Evolutionary conservation across 177 flowering plant species (phyloP).

Genomic region (Vitis hybrid): DNA sequence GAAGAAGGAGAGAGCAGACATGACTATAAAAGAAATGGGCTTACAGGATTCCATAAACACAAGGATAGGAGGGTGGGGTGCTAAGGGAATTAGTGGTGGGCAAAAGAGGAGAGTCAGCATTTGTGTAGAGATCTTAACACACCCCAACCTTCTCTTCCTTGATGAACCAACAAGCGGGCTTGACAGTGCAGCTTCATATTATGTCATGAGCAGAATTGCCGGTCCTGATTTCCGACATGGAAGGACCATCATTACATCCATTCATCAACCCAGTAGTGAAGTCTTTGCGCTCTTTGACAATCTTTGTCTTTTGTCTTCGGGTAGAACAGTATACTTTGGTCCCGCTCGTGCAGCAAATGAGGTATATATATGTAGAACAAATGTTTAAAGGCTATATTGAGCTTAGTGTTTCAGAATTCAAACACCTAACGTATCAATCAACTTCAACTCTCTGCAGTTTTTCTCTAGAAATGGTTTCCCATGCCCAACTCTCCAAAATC

Average conservation of each 20-base stretch:
- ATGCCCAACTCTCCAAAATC: conserved; percentile 40
- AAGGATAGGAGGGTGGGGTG: conserved; percentile 54
- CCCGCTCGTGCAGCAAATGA: conserved; percentile 38
- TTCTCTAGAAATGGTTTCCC: conserved; percentile 40
- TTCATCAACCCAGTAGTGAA: conserved; percentile 60
- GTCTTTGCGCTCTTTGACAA: conserved; percentile 47
- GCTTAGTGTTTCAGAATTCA: too few relatives aligned
- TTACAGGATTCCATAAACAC: conserved; percentile 48
- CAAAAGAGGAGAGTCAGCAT: conserved; percentile 62
- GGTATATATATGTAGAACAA: conserved; percentile 17
- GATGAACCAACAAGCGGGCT: conserved; percentile 67
- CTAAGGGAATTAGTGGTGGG: conserved; percentile 57
- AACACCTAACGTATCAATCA: too few relatives aligned
- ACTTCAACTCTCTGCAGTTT: conserved; percentile 23
- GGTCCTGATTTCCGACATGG: conserved; percentile 26
- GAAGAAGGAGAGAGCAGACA: conserved; percentile 48
- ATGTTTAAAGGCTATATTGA: background rate
- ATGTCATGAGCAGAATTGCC: conserved; percentile 46
- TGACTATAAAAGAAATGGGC: conserved; percentile 58
- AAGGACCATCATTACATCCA: conserved; percentile 49
- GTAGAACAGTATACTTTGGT: conserved; percentile 54
- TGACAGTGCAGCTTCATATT: conserved; percentile 59
- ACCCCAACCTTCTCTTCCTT: conserved; percentile 53
- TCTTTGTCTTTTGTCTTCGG: conserved; percentile 53
- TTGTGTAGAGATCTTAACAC: conserved; percentile 48